Conservation (phyloP, 345 rosid species). For the Eucalyptus cloeziana region DNA sequence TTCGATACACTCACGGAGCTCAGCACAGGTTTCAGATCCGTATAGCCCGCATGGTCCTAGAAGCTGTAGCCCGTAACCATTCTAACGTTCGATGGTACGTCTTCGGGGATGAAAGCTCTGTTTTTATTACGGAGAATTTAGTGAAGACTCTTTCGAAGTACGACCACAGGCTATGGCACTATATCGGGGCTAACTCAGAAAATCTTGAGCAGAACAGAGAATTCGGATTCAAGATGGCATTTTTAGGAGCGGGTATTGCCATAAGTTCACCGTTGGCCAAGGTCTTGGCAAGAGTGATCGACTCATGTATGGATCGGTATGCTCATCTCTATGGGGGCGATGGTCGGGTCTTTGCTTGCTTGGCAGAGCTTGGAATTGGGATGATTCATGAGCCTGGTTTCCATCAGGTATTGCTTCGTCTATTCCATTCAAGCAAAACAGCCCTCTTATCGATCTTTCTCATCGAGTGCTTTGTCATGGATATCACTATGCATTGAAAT, state of each 20-base stretch:
- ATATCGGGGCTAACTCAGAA: slow-evolving; percentile 74
- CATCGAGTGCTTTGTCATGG: neutral
- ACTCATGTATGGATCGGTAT: slow-evolving; percentile 74
- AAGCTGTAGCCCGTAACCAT: slow-evolving; percentile 43
- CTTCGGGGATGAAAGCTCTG: slow-evolving; percentile 77
- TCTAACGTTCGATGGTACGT: slow-evolving; percentile 67
- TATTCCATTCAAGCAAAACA: neutral
- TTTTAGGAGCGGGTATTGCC: slow-evolving; percentile 77
- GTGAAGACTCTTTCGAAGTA: slow-evolving; percentile 71
- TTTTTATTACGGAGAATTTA: slow-evolving; percentile 59
- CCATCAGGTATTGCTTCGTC: slow-evolving; percentile 55
- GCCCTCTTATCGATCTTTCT: neutral
- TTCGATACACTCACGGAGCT: slow-evolving; percentile 44
- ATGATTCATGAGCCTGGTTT: slow-evolving; percentile 76
- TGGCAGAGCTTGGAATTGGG: slow-evolving; percentile 74
- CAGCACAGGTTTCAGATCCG: slow-evolving; percentile 71
- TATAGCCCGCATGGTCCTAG: slow-evolving; percentile 53
- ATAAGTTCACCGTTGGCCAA: slow-evolving; percentile 67
- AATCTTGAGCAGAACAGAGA: slow-evolving; percentile 36
- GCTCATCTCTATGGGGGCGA: slow-evolving; percentile 87
- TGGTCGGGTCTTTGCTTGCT: slow-evolving; percentile 54
- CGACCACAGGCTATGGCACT: slow-evolving; percentile 64
- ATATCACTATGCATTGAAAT: neutral
- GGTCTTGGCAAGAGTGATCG: slow-evolving; percentile 51
- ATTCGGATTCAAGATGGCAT: slow-evolving; percentile 62